These are phyloP conservation scores for Biscutella laevigata DNA, from an alignment of 441 rosid species.

Conservation along the genomic window DNA sequence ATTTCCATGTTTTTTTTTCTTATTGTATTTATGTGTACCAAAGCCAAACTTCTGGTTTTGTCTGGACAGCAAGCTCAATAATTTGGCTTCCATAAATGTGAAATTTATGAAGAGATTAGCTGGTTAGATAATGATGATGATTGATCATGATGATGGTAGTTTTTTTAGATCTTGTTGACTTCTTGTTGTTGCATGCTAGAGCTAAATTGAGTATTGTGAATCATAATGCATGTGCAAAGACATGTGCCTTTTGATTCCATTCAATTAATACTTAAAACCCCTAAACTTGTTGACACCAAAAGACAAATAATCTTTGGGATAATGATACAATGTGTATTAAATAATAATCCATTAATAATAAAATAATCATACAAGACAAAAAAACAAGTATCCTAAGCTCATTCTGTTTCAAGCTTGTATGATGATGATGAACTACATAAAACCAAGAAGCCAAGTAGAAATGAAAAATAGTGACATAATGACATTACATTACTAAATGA, in stretches of 20 bases:
- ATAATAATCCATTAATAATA: background rate
- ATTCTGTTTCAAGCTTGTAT: conserved; percentile 10
- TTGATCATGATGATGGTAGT: conserved; percentile 11
- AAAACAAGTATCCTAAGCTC: conserved; percentile 16
- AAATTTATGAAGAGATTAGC: conserved; percentile 17
- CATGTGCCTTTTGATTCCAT: conserved; percentile 26
- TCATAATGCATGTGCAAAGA: conserved; percentile 29
- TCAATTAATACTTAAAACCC: conserved; percentile 15
- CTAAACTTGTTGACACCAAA: conserved; percentile 24
- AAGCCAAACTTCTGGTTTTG: conserved; percentile 15
- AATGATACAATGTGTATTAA: conserved; percentile 1
- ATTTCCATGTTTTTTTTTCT: background rate
- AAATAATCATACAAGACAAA: conserved; percentile 7
- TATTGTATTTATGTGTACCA: background rate
- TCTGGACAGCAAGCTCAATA: conserved; percentile 18
- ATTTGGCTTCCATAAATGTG: conserved; percentile 12
- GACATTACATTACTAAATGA: conserved; percentile 12
- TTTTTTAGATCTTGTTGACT: conserved; percentile 20
- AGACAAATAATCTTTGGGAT: conserved; percentile 7
- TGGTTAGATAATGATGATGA: conserved; percentile 18
- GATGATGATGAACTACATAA: conserved; percentile 11
- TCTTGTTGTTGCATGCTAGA: conserved; percentile 22
- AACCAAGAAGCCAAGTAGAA: conserved; percentile 5
- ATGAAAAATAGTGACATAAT: background rate
- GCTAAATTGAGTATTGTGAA: conserved; percentile 3